A percentile compares a stretch with the other conserved stretches of the same genome.
Evolutionary conservation across 345 rosid species (phyloP).

Genomic region (Linum trigynum): DNA sequence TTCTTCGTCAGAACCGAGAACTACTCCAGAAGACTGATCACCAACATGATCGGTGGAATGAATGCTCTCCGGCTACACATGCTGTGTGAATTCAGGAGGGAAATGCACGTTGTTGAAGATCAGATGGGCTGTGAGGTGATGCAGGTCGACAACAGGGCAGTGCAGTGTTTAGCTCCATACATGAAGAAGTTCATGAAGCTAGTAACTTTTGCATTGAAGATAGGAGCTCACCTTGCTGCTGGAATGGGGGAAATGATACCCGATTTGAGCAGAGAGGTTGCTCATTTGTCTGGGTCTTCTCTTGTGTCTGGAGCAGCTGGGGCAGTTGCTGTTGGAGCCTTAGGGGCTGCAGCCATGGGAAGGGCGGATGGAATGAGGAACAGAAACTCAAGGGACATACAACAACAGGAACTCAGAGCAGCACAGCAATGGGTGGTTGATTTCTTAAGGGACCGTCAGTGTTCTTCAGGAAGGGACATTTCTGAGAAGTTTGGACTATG

Average conservation of each 20-base stretch:
- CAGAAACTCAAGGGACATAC: constrained; percentile 41
- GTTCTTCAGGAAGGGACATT: constrained; percentile 73
- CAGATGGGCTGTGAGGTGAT: constrained; percentile 80
- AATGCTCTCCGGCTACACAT: constrained; percentile 75
- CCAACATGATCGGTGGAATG: constrained; percentile 71
- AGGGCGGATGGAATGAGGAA: constrained; percentile 31
- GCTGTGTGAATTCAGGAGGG: constrained; percentile 77
- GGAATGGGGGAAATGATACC: constrained; percentile 96
- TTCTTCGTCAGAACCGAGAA: constrained; percentile 70
- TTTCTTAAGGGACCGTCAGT: constrained; percentile 63
- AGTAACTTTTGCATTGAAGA: constrained; percentile 75
- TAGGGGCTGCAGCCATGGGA: constrained; percentile 51
- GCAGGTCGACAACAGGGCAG: constrained; percentile 80
- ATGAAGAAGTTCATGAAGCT: constrained; percentile 80
- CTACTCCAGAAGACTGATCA: constrained; percentile 75
- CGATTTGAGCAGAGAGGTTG: constrained; percentile 74
- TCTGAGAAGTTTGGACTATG: constrained; percentile 88
- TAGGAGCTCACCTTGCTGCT: constrained; percentile 84
- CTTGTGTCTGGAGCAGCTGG: constrained; percentile 69
- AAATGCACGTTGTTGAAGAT: constrained; percentile 88
- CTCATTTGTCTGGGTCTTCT: constrained; percentile 60
- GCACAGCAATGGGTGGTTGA: constrained; percentile 92
- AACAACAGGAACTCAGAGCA: constrained; percentile 49
- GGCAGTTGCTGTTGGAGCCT: constrained; percentile 54
- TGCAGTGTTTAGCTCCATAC: constrained; percentile 66